These are phyloP conservation scores for Phytopythium aichiense DNA, from an alignment of 352 stramenopile genomes.

Conservation along the genomic window DNA sequence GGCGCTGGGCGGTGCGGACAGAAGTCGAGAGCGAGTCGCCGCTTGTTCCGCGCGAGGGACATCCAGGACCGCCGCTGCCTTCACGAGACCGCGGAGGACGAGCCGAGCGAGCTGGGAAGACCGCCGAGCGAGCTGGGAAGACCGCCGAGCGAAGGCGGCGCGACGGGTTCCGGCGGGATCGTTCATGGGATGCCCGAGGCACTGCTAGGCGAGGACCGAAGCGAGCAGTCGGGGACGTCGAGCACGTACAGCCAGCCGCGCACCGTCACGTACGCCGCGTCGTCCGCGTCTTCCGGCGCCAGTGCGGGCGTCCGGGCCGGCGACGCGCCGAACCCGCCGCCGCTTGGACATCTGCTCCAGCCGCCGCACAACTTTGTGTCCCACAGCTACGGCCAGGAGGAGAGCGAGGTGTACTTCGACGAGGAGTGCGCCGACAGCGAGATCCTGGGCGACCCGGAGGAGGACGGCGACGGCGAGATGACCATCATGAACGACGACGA, in stretches of 20 bases:
- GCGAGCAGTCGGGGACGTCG: slow-evolving; percentile 15
- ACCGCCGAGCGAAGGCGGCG: not conserved
- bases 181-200: slow-evolving; percentile 48
- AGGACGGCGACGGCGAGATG: slow-evolving; percentile 49
- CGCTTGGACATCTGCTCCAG: not conserved
- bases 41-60: not conserved
- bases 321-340: slow-evolving; percentile 5
- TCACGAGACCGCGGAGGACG: not conserved
- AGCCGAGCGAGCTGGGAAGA: no score
- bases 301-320: slow-evolving; percentile 4
- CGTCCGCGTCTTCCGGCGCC: not conserved
- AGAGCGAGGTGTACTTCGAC: slow-evolving; percentile 23
- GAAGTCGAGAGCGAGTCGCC: not conserved
- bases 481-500: slow-evolving; percentile 71
- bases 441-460: slow-evolving; percentile 38
- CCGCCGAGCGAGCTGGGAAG: no score
- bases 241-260: slow-evolving; percentile 14
- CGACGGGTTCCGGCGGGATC: not conserved
- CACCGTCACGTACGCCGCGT: slow-evolving; percentile 13
- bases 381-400: slow-evolving; percentile 14
- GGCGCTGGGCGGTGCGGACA: no score
- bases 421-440: slow-evolving; percentile 43
- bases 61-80: not conserved
- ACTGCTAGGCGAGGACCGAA: slow-evolving; percentile 20
- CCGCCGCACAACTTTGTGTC: slow-evolving; percentile 11